Evolutionary conservation across 257 asterid species (phyloP).

Genomic region (Solanum medicagineum): DNA sequence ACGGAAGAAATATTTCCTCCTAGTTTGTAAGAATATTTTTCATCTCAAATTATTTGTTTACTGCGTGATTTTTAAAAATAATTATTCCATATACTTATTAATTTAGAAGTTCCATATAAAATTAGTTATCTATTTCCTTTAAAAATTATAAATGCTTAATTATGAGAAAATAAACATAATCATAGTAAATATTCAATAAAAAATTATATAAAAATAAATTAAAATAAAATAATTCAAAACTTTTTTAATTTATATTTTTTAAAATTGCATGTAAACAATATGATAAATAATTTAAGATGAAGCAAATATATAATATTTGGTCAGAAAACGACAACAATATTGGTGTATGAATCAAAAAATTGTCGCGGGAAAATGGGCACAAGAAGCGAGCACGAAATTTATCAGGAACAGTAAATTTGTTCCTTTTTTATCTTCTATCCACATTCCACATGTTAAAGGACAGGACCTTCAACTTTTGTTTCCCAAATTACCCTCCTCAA

Average conservation of each 20-base stretch:
- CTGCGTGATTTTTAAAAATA: too few relatives aligned
- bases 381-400: conserved; percentile 24
- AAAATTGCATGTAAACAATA: neutral
- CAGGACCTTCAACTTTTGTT: conserved; percentile 6
- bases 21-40: neutral
- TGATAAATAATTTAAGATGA: too few relatives aligned
- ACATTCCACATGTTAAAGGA: conserved; percentile 39
- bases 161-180: too few relatives aligned
- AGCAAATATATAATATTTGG: neutral
- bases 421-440: conserved; percentile 2
- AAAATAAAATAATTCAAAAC: too few relatives aligned
- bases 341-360: conserved; percentile 11
- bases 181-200: too few relatives aligned
- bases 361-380: conserved; percentile 14
- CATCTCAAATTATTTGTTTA: neutral
- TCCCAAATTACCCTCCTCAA: conserved; percentile 17
- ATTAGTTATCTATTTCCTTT: too few relatives aligned
- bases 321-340: neutral
- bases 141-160: too few relatives aligned
- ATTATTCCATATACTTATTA: too few relatives aligned
- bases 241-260: neutral
- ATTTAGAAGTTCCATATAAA: too few relatives aligned
- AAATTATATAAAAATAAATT: too few relatives aligned
- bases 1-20: fast-evolving
- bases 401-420: conserved; percentile 30